Conservation (phyloP, 805 yeast genomes). For the Ogataea ganodermae region DNA sequence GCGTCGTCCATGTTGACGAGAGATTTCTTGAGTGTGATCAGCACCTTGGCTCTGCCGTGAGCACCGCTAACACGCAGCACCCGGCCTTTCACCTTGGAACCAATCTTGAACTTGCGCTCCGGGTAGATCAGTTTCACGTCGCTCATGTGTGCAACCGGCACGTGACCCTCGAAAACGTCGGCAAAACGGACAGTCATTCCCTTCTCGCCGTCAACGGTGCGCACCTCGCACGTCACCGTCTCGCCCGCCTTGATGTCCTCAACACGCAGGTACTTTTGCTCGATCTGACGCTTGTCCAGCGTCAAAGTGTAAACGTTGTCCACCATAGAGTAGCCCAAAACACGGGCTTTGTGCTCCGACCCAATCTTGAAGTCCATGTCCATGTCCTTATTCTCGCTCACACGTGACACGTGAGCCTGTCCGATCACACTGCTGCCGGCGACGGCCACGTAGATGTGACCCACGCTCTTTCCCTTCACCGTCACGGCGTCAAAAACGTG, state of each 20-base stretch:
- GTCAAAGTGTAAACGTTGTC: conserved; percentile 73
- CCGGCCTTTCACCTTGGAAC: conserved; percentile 77
- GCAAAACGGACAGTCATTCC: conserved; percentile 72
- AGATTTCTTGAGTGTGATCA: conserved; percentile 80
- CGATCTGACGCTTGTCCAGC: conserved; percentile 63
- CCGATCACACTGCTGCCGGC: conserved; percentile 59
- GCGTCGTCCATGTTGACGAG: conserved; percentile 67
- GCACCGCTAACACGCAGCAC: conserved; percentile 51
- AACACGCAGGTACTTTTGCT: conserved; percentile 63
- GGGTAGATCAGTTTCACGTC: conserved; percentile 86
- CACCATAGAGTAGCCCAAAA: conserved; percentile 63
- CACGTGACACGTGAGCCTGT: conserved; percentile 75
- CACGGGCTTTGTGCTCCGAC: conserved; percentile 73
- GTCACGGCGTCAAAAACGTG: conserved; percentile 59
- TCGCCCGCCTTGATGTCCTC: conserved; percentile 81
- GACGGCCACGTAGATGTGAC: conserved; percentile 57
- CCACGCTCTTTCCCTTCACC: conserved; percentile 59
- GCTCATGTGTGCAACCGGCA: conserved; percentile 73
- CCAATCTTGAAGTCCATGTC: conserved; percentile 59
- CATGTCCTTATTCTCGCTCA: conserved; percentile 49
- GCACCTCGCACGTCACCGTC: conserved; percentile 54
- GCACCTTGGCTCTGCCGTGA: conserved; percentile 50
- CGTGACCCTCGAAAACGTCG: conserved; percentile 71
- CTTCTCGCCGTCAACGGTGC: conserved; percentile 55
- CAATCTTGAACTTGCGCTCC: conserved; percentile 87